phyloP scores from a whole-genome alignment of 306 rosid genomes.

The Betula pendula region DNA sequence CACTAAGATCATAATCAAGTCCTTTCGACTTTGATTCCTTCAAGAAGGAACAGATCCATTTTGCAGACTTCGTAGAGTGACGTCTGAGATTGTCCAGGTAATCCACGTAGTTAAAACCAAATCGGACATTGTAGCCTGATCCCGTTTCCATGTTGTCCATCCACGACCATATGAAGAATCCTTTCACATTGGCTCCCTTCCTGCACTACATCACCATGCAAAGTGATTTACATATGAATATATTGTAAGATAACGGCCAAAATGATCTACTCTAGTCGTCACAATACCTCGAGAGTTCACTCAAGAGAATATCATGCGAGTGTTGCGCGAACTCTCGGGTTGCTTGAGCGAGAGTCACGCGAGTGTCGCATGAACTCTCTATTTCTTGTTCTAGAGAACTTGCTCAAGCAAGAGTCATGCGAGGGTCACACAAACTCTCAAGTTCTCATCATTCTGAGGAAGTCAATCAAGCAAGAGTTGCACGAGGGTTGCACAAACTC shows the following conservation, averaged over 20 bases:
- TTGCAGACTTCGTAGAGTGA: slow-evolving; percentile 5
- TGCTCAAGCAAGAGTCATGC: no score
- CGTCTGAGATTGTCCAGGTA: slow-evolving; percentile 14
- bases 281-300: no score
- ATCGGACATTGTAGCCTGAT: slow-evolving; percentile 13
- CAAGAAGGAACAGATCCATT: slow-evolving; percentile 7
- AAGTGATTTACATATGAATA: neutral
- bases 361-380: no score
- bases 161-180: slow-evolving; percentile 16
- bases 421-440: no score
- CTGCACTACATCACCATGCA: neutral
- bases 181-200: slow-evolving; percentile 24
- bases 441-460: no score
- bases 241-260: neutral
- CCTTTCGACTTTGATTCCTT: neutral
- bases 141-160: slow-evolving; percentile 24
- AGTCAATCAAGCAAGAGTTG: no score
- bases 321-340: no score
- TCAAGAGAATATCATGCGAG: no score
- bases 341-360: no score
- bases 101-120: slow-evolving; percentile 13
- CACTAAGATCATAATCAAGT: neutral
- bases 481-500: no score
- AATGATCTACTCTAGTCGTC: no score
- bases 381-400: no score